Percentiles rank a stretch among this genome's conserved stretches.
Conservation (phyloP, 106 monocot species). For the Gastrodia elata region DNA sequence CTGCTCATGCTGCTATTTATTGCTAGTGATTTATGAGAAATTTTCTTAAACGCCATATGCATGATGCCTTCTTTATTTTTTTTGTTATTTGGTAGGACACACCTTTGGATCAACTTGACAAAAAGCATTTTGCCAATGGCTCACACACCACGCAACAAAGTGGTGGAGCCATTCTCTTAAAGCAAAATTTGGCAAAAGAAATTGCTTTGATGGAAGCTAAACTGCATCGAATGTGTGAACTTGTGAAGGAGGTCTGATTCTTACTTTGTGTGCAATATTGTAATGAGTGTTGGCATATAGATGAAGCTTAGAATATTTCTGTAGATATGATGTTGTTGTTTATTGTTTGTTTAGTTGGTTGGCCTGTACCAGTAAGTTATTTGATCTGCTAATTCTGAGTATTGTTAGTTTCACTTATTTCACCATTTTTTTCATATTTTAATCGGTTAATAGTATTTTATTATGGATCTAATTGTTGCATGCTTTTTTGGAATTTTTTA, state of each 20-base stretch:
- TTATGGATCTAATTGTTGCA: background rate
- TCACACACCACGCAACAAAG: conserved; percentile 34
- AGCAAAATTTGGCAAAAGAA: conserved; percentile 39
- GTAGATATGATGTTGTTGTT: background rate
- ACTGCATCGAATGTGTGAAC: conserved; percentile 67
- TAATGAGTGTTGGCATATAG: background rate
- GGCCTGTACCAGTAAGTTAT: background rate
- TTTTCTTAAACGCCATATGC: background rate
- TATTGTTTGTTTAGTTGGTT: background rate
- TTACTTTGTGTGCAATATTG: background rate
- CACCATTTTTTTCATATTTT: background rate
- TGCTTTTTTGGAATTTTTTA: background rate
- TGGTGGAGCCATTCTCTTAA: conserved; percentile 16
- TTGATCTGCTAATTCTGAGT: background rate
- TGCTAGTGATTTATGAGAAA: background rate
- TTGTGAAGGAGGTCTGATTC: conserved; percentile 63
- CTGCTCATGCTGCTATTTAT: background rate
- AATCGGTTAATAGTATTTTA: background rate
- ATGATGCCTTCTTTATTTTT: background rate
- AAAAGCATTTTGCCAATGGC: conserved; percentile 92
- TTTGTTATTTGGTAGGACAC: conserved; percentile 39
- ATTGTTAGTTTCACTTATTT: background rate
- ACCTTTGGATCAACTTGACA: conserved; percentile 79
- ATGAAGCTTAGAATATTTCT: background rate
- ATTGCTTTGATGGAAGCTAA: conserved; percentile 83